Evolutionary conservation across 306 rosid genomes (phyloP), one percentile per base, ranked within the genome.

Genomic region (Glycyrrhiza uralensis): DNA sequence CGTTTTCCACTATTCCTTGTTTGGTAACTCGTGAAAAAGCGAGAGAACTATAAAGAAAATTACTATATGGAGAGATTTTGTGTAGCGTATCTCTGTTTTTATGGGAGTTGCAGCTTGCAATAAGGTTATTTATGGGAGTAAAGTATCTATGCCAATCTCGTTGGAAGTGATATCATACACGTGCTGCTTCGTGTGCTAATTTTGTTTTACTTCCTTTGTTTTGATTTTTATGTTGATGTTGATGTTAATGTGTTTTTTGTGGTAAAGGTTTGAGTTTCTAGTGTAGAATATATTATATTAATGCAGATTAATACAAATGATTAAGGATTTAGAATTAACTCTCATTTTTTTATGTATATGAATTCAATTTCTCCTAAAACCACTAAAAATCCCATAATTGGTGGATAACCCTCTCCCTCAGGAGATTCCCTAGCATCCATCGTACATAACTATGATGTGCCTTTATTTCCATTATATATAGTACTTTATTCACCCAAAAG

Each of bases 171-270:
- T 35, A 8, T 30, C 36, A 10, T 28, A 9, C 89, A 90, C 89
- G 90, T 84, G 93, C 65, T 10, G 23, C 41, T 81, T 84, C 78
- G 69, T 82, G 80, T 76, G 72, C 45, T 41, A 14, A 20, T 7
- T 46, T n/a, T 29, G 10, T 28, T 49, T 24, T 22, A 28, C 33
- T 46, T 28, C 57, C 23, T 61, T 45, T 45, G 32, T 52, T 33
- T 61, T 74, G 5, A 33, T 35, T 64, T 54, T 24, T 1, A 28
- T 52, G 45, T 29, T 55, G 4, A n/a, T 30, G 13, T 49, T 1
- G 10, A 46, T 67, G 15, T n/a, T n/a, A n/a, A n/a, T 49, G 24
- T 38, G 15, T 57, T 74, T 47, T 78, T 47, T 47, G 46, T 17
- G 61, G 46, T 26, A 26, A 65, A 49, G 20, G 39, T n/a, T n/a